Evolutionary conservation across 1,139 yeast genomes (phyloP), one percentile per base, ranked within the genome.

Genomic region (Kodamaea anthophila): DNA sequence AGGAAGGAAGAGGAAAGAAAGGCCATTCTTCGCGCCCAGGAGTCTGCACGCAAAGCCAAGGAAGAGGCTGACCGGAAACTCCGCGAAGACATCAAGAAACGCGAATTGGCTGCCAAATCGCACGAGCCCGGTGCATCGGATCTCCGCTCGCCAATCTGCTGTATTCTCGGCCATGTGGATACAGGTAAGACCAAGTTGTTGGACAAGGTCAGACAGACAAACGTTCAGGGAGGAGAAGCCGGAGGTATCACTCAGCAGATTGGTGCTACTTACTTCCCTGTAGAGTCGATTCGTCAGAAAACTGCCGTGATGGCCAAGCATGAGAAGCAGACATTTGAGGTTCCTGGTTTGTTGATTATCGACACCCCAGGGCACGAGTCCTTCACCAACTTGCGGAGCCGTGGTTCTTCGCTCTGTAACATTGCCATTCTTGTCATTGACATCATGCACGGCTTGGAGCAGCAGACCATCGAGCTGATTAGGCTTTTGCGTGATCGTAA

Each of bases 281-380:
- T 91, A 46, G 94, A 83, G 19, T 86, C 97, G 23, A 86, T 91
- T 50, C 79, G 79, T 58, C 77, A 77, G 51, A 93, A 93, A 66
- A 91, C 97, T 23, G 81, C 78, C 27, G 94, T 82, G 29, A 88
- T 91, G 96, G 76, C 86, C 37, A 69, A 77, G 45, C 83, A 74
- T 55, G 96, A 86, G 58, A 82, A 84, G 53, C 80, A 79, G 53
- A 69, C 81, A 12, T 88, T 81, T 56, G 95, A 91, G 44, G 97
- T 91, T 37, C 99, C 99, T 36, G 99, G 99, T 62, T 69, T 91
- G 52, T 73, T 91, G 57, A 80, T 91, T 44, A 91, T 91, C 49
- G 99, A 91, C 67, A 91, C 99, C 1, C 98, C 98, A 46, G 99
- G 99, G 59, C 99, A 91, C 86, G 99, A 91, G 72, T 88, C 97